Conservation (phyloP, 2,329 filamentous ascomycete species). For the Talaromyces albobiverticillius region DNA sequence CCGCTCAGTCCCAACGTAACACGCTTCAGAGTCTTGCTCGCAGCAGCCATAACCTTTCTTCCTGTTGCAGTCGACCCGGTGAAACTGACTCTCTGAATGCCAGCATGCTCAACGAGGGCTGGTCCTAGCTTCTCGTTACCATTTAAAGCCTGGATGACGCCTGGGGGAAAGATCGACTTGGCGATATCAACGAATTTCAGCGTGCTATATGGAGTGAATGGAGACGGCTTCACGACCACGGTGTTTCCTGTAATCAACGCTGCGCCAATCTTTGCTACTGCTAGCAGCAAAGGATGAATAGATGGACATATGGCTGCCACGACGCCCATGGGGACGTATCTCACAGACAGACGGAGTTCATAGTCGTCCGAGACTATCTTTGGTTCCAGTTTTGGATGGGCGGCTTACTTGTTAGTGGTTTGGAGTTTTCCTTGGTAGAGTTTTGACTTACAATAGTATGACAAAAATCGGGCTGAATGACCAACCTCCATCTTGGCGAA, state of each 20-base stretch:
- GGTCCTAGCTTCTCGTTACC: slow-evolving; percentile 56
- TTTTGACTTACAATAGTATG: slow-evolving; percentile 13
- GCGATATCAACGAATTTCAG: slow-evolving; percentile 54
- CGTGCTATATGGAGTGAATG: slow-evolving; percentile 53
- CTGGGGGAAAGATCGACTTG: slow-evolving; percentile 50
- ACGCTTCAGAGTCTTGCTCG: slow-evolving; percentile 52
- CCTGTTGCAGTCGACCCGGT: slow-evolving; percentile 55
- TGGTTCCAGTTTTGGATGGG: slow-evolving; percentile 35
- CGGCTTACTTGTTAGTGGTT: slow-evolving; percentile 12
- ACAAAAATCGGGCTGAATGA: slow-evolving; percentile 15
- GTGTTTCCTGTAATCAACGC: slow-evolving; percentile 53
- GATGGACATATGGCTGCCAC: slow-evolving; percentile 44
- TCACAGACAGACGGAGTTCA: slow-evolving; percentile 39
- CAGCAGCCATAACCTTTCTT: slow-evolving; percentile 50
- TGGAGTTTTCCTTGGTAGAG: background rate
- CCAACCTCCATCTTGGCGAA: slow-evolving; percentile 17
- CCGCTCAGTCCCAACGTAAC: slow-evolving; percentile 55
- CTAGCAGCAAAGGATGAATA: slow-evolving; percentile 51
- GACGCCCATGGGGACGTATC: slow-evolving; percentile 49
- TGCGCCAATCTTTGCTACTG: slow-evolving; percentile 47
- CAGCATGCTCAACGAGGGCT: slow-evolving; percentile 52
- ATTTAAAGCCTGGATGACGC: slow-evolving; percentile 56
- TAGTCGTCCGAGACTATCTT: slow-evolving; percentile 46
- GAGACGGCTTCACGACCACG: slow-evolving; percentile 57
- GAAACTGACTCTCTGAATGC: slow-evolving; percentile 58